Base-by-base conservation (phyloP, 2,329 filamentous ascomycete genomes). In the Pseudogymnoascus sp. region DNA sequence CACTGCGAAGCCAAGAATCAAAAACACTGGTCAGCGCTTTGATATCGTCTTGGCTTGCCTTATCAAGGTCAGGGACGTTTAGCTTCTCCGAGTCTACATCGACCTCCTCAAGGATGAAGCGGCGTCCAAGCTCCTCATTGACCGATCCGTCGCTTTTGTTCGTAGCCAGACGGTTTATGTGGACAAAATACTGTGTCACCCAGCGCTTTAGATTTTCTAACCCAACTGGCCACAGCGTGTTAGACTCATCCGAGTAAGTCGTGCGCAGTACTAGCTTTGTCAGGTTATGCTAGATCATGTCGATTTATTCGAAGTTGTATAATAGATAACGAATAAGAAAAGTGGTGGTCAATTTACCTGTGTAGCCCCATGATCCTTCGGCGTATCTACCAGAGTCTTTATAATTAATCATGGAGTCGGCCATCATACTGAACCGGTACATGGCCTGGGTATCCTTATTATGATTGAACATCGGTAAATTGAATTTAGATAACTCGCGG, bases 1-100 rank as follows among this genome's bases (percentile, higher is more conserved):
- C 26, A 33, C 5, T 57, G 52, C n/a, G 15, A 13, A 33, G 26
- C 52, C 28, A 57, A 18, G n/a, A 33, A 19, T 57, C n/a, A 23
- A 57, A 57, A 9, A 10, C 26, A 2, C 19, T 19, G 9, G 52
- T 57, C 10, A 57, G 52, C 13, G 52, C 15, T 10, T 35, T 35
- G 52, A 57, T 57, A 3, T 57, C 52, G 18, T 57, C 52, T n/a
- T 57, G 28, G 19, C 26, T 57, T 5, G 28, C 52, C 19, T 57
- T 35, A 3, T 19, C 9, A 9, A 57, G 28, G 15, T 57, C 33
- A n/a, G 52, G 52, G n/a, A 57, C 5, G 19, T 57, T 19, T 33
- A 57, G 15, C 52, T 33, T 57, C 18, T 34, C 52, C 4, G 10
- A 13, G 33, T 57, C 28, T 4, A 45, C 39, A 13, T 57, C 52